Base-by-base conservation (phyloP, 2,329 filamentous ascomycete species). In the Aspergillus candidus region DNA sequence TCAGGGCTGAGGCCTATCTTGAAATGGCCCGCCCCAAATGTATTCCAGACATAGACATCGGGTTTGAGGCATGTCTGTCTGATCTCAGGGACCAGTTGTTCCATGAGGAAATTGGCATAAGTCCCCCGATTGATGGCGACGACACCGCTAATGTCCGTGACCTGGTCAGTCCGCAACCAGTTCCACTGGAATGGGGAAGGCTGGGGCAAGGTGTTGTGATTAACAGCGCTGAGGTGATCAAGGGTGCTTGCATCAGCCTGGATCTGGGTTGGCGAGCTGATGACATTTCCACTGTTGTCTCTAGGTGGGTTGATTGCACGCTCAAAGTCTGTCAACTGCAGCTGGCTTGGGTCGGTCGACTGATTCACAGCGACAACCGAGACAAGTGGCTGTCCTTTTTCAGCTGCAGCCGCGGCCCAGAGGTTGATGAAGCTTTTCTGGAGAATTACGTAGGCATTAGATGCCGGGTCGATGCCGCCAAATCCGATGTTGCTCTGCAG, bases 51-150 rank as follows among this genome's bases (percentile, higher is more conserved):
- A 30, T 3, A 4, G 10, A 30, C 40, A 12, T 13, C 6, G n/a
- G 18, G 14, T 18, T 37, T 14, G 4, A 35, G 11, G 22, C 42
- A 44, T 12, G 29, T 35, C 4, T 13, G n/a, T 15, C 3, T 14
- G 3, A 32, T 37, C 1, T 31, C 15, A 10, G 31, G 12, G 3
- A 11, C 7, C 4, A 44, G 10, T 11, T 39, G 15, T 2, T 33
- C 22, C 8, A 29, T 4, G 4, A 44, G 15, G 15, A 32, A 13
- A 13, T 35, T 13, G 6, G 32, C 35, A 4, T 44, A 27, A 10
- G 32, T 39, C n/a, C 15, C 39, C 2, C 46, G 46, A 31, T 48
- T 48, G 38, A 48, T 44, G n/a, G 41, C 29, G 14, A 48, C 33
- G 11, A 39, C 17, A 11, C 46, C 46, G 31, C 46, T 48, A 3